phyloP scores from a whole-genome alignment of 2,329 filamentous ascomycete species.

The Neopestalotiopsis rosae region DNA sequence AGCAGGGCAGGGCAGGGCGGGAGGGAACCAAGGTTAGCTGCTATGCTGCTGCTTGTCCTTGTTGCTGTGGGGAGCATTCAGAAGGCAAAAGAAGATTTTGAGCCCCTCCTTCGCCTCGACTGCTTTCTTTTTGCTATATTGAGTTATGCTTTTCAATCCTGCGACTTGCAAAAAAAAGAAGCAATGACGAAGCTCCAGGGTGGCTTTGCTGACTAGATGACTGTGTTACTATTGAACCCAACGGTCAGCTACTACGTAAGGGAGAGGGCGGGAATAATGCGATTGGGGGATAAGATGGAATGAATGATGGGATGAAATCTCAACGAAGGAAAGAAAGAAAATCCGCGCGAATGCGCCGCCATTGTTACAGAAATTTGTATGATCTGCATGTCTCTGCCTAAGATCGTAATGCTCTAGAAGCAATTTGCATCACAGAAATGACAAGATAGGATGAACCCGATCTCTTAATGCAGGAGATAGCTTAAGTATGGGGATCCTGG shows the following conservation, averaged over 20 bases:
- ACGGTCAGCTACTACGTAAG: constrained; percentile 5
- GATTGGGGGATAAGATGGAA: neutral
- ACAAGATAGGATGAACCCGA: constrained; percentile 17
- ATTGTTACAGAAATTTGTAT: constrained; percentile 13
- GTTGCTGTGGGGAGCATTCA: neutral
- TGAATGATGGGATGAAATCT: neutral
- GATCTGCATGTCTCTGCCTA: constrained; percentile 13
- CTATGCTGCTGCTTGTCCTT: neutral
- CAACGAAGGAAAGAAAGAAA: neutral
- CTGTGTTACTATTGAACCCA: constrained; percentile 4
- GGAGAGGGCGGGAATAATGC: neutral
- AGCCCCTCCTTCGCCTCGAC: neutral
- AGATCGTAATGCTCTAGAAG: constrained; percentile 17
- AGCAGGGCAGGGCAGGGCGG: neutral
- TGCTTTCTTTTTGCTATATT: constrained; percentile 2
- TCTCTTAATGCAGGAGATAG: constrained; percentile 6
- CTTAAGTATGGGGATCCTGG: constrained; percentile 6
- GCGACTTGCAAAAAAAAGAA: neutral
- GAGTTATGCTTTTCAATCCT: constrained; percentile 2
- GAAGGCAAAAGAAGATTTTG: neutral
- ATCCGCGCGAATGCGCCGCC: neutral
- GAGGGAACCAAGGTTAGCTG: neutral
- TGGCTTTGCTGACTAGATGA: neutral
- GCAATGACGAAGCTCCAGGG: constrained; percentile 3
- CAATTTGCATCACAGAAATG: constrained; percentile 5